phyloP scores from a whole-genome alignment of 768 basidiomycete genomes.

The Pseudohyphozyma bogoriensis region DNA sequence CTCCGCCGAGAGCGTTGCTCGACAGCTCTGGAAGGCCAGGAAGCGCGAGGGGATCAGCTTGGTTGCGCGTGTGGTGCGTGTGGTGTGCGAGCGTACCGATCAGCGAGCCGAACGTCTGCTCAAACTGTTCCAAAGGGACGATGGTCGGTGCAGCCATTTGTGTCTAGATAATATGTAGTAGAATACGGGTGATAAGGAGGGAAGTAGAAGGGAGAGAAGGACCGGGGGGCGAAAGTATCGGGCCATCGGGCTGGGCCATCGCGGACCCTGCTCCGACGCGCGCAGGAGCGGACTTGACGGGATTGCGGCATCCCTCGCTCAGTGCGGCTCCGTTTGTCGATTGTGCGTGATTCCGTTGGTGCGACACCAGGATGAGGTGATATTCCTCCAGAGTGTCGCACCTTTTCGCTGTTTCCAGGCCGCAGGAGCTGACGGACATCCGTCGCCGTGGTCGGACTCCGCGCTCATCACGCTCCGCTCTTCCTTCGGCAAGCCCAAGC shows the following conservation, averaged over 20 bases:
- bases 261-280: not conserved
- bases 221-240: not conserved
- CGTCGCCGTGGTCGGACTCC: no score
- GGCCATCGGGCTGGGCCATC: not conserved
- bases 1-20: constrained; percentile 68
- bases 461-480: no score
- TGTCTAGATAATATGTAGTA: not conserved
- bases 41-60: not conserved
- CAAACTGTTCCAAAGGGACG: not conserved
- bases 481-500: no score
- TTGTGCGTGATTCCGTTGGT: no score
- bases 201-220: not conserved
- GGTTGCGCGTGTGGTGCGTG: not conserved
- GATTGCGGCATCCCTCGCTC: not conserved
- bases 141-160: not conserved
- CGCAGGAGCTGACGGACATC: no score
- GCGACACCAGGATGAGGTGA: no score
- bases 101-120: constrained; percentile 13
- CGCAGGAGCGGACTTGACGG: not conserved
- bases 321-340: no score
- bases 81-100: constrained; percentile 8
- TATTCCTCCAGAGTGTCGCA: no score
- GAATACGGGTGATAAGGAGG: not conserved
- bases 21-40: constrained; percentile 59
- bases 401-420: no score